Evolutionary conservation across 2,329 filamentous ascomycete species (phyloP), one percentile per base, ranked within the genome.

Genomic region (Diaporthe sp.): DNA sequence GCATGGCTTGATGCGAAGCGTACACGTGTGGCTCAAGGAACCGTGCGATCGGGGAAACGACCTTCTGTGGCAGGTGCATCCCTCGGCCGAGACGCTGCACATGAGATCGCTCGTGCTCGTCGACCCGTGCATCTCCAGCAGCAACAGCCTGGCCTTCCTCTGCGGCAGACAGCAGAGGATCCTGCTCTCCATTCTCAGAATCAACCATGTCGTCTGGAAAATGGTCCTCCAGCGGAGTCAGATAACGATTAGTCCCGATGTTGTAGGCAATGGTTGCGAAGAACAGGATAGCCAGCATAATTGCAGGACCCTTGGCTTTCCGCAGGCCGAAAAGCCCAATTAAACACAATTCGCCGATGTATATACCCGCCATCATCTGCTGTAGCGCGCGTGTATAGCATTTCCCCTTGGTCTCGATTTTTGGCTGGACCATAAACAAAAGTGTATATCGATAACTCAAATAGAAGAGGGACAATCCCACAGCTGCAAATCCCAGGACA

Each of bases 341-440:
- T 79, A 98, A 86, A 83, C 94, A 96, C 73, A 96, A 85, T 79
- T 96, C 92, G 0, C 93, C 91, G 19, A 98, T 86, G 84, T 98
- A 98, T 65, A 97, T 88, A 71, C 95, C 95, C 2, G 92, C 91
- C 58, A 96, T 91, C 44, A 97, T 90, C 77, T 98, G 96, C 86
- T 98, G 95, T 58, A 98, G 89, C 7, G 95, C 96, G 34, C 95
- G 94, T 1, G 95, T 94, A 82, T 98, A 98, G 80, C 95, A 92
- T 31, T 96, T 91, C 67, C 97, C 96, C 80, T 95, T 95, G 65
- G 95, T 98, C 82, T 98, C 96, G 78, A 98, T 51, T 77, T 92
- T 88, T 17, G 93, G 90, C 79, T 95, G 93, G 65, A 91, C 93
- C 19, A 97, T 94, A 82, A 94, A 98, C 31, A 98, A 87, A 72